phyloP scores from a whole-genome alignment of 805 yeast genomes.

The Metschnikowia dekortorum region DNA sequence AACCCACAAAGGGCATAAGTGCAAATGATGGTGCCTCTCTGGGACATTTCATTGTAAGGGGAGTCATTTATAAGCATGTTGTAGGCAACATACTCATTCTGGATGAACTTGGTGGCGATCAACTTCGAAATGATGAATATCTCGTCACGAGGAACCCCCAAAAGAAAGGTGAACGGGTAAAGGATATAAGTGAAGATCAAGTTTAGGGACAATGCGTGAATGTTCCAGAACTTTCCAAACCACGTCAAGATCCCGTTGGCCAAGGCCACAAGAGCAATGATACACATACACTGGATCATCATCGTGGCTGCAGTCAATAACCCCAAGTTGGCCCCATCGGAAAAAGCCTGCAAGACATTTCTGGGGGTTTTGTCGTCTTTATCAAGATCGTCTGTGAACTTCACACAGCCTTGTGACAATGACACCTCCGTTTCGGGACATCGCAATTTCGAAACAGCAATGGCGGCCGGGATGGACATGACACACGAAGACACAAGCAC shows the following conservation, averaged over 20 bases:
- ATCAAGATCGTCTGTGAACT: constrained; percentile 42
- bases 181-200: constrained; percentile 54
- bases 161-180: constrained; percentile 56
- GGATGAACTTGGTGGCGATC: constrained; percentile 54
- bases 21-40: constrained; percentile 51
- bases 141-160: constrained; percentile 45
- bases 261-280: constrained; percentile 55
- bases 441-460: constrained; percentile 57
- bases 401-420: constrained; percentile 44
- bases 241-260: constrained; percentile 52
- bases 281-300: constrained; percentile 55
- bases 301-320: constrained; percentile 53
- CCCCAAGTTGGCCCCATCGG: constrained; percentile 57
- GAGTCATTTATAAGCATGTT: constrained; percentile 35
- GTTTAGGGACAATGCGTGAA: constrained; percentile 47
- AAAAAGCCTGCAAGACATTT: constrained; percentile 54
- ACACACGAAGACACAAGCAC: constrained; percentile 64
- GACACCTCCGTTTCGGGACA: constrained; percentile 57
- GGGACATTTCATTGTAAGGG: constrained; percentile 44
- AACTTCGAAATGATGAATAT: constrained; percentile 47
- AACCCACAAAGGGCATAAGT: constrained; percentile 63
- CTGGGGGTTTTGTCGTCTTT: constrained; percentile 32
- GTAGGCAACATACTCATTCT: constrained; percentile 59
- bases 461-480: constrained; percentile 63
- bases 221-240: constrained; percentile 63